phyloP scores from a whole-genome alignment of 169 alveolate species.

The Nephromyces sp. region DNA sequence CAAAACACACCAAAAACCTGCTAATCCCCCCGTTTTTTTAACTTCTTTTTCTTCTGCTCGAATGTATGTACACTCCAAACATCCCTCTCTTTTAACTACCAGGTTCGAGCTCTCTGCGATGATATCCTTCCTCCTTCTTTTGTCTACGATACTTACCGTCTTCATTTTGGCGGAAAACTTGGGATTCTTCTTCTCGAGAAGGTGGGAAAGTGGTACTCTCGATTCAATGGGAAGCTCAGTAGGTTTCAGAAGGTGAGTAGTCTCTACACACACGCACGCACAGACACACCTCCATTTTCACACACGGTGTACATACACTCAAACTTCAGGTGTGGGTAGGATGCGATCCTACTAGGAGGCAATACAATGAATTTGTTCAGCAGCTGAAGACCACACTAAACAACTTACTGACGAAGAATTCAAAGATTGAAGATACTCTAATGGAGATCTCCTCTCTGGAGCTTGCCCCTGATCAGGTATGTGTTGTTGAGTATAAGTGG shows the following conservation, averaged over 20 bases:
- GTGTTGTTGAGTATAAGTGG: background rate
- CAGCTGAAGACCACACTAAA: background rate
- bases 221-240: conserved; percentile 15
- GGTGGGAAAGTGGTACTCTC: conserved; percentile 27
- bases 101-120: conserved; percentile 34
- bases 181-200: conserved; percentile 29
- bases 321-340: background rate
- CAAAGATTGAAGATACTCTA: background rate
- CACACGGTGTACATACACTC: too few relatives aligned
- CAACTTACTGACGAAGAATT: background rate
- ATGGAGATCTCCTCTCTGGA: background rate
- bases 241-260: too few relatives aligned
- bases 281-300: too few relatives aligned
- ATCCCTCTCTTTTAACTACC: background rate
- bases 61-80: background rate
- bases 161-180: conserved; percentile 26
- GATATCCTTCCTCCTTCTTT: conserved; percentile 30
- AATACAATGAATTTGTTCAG: background rate
- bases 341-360: background rate
- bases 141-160: conserved; percentile 23
- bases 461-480: background rate
- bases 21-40: too few relatives aligned
- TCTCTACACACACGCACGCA: too few relatives aligned
- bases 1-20: too few relatives aligned
- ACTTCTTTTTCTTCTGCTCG: background rate